Evolutionary conservation across 768 basidiomycete species (phyloP).

Genomic region (Lentinula sp.): DNA sequence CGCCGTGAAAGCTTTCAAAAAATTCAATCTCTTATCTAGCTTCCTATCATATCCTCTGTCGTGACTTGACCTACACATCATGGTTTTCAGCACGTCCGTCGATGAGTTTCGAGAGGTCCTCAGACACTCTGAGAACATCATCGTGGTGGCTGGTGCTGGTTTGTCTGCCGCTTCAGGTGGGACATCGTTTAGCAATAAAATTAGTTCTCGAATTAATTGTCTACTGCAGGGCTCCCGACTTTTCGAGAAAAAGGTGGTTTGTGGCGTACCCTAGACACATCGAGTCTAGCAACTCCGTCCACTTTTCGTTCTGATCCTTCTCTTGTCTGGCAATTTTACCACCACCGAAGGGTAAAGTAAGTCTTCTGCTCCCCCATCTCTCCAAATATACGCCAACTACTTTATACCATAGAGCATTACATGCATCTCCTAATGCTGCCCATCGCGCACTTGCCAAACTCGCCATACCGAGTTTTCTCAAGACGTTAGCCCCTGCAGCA

Average conservation of each 20-base stretch:
- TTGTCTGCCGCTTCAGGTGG: conserved; percentile 19
- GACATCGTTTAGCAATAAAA: neutral
- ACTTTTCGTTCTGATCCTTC: conserved; percentile 43
- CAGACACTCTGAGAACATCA: conserved; percentile 12
- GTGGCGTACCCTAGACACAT: conserved; percentile 46
- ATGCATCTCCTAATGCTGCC: conserved; percentile 48
- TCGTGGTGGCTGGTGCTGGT: conserved; percentile 18
- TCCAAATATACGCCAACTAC: neutral
- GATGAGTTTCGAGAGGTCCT: conserved; percentile 9
- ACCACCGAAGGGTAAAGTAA: conserved; percentile 50
- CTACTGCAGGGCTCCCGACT: conserved; percentile 37
- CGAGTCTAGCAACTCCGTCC: conserved; percentile 45
- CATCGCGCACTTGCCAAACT: conserved; percentile 45
- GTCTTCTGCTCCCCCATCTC: neutral
- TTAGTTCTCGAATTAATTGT: neutral
- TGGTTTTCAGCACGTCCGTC: neutral
- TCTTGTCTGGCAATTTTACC: conserved; percentile 61
- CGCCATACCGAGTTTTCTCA: conserved; percentile 30
- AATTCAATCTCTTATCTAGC: neutral
- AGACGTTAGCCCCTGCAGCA: conserved; percentile 28
- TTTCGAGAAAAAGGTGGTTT: conserved; percentile 47
- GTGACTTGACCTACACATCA: neutral
- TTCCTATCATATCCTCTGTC: neutral
- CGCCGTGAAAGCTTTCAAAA: neutral
- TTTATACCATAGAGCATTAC: conserved; percentile 32